Conservation (phyloP, 2,329 filamentous ascomycete species). For the Exophiala sp. region DNA sequence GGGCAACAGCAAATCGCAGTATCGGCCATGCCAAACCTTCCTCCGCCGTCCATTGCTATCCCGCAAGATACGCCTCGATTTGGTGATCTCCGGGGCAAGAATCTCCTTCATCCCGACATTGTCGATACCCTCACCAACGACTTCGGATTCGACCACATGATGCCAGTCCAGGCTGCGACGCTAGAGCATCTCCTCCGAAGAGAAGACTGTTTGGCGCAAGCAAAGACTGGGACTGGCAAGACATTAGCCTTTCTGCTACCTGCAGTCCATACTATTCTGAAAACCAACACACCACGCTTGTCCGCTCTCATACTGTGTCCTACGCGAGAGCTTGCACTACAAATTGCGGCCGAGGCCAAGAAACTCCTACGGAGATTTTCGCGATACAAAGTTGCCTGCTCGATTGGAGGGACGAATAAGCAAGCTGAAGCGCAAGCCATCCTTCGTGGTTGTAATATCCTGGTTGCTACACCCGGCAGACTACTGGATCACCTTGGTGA, state of each 20-base stretch:
- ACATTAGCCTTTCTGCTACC: slow-evolving; percentile 90
- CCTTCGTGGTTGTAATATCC: slow-evolving; percentile 40
- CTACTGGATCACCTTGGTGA: slow-evolving; percentile 75
- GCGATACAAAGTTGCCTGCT: slow-evolving; percentile 67
- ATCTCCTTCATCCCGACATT: slow-evolving; percentile 13
- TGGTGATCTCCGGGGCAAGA: slow-evolving; percentile 10
- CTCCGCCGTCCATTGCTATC: slow-evolving; percentile 10
- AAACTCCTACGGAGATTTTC: slow-evolving; percentile 65
- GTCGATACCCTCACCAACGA: slow-evolving; percentile 17
- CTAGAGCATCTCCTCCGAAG: slow-evolving; percentile 13
- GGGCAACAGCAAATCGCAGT: background rate
- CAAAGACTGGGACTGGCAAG: slow-evolving; percentile 95
- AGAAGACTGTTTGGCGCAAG: slow-evolving; percentile 68
- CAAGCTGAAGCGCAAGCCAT: slow-evolving; percentile 9
- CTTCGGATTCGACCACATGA: slow-evolving; percentile 18
- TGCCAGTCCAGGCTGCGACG: slow-evolving; percentile 17
- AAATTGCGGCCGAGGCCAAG: slow-evolving; percentile 55
- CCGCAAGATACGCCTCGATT: slow-evolving; percentile 17
- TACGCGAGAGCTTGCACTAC: slow-evolving; percentile 91
- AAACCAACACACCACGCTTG: slow-evolving; percentile 52
- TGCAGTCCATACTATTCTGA: slow-evolving; percentile 70
- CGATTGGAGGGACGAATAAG: slow-evolving; percentile 20
- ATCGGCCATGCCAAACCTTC: background rate
- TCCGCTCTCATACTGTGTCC: slow-evolving; percentile 83
- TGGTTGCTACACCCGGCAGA: slow-evolving; percentile 86